These are phyloP conservation scores for Trichoderma polysporum DNA, from an alignment of 2,329 filamentous ascomycete species.

Conservation along the genomic window DNA sequence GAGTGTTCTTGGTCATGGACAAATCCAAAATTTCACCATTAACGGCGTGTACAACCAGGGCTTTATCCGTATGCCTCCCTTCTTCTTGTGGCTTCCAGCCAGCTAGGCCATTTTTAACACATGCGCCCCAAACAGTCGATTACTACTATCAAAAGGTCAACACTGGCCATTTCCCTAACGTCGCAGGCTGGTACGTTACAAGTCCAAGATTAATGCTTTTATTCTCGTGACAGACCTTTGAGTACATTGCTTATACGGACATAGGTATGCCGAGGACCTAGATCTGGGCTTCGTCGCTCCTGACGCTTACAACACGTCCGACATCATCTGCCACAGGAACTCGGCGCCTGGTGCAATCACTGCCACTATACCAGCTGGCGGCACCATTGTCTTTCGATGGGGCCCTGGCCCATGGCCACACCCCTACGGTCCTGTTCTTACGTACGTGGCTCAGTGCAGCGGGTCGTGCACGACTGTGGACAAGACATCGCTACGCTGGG, in stretches of 20 bases:
- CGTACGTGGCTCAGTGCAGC: conserved; percentile 47
- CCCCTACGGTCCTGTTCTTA: conserved; percentile 44
- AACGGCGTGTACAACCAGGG: conserved; percentile 16
- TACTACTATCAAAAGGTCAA: conserved; percentile 17
- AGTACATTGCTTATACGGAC: not conserved
- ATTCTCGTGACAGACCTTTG: not conserved
- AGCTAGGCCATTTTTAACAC: not conserved
- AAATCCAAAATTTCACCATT: conserved; percentile 6
- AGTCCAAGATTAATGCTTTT: not conserved
- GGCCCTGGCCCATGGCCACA: conserved; percentile 50
- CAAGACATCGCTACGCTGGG: conserved; percentile 45
- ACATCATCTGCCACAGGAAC: conserved; percentile 52
- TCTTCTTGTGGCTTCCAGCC: not conserved
- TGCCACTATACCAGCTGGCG: conserved; percentile 45
- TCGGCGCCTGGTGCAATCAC: conserved; percentile 41
- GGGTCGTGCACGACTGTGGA: conserved; percentile 43
- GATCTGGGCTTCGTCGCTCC: conserved; percentile 47
- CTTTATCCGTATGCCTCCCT: not conserved
- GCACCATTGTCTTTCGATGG: conserved; percentile 49
- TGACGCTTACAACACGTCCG: conserved; percentile 39
- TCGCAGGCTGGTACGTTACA: conserved; percentile 12
- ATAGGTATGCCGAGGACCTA: conserved; percentile 10
- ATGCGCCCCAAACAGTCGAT: not conserved
- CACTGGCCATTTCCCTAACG: conserved; percentile 12
- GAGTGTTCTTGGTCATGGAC: conserved; percentile 6